Evolutionary conservation across 805 yeast species (phyloP).

Genomic region (Pichia californica): DNA sequence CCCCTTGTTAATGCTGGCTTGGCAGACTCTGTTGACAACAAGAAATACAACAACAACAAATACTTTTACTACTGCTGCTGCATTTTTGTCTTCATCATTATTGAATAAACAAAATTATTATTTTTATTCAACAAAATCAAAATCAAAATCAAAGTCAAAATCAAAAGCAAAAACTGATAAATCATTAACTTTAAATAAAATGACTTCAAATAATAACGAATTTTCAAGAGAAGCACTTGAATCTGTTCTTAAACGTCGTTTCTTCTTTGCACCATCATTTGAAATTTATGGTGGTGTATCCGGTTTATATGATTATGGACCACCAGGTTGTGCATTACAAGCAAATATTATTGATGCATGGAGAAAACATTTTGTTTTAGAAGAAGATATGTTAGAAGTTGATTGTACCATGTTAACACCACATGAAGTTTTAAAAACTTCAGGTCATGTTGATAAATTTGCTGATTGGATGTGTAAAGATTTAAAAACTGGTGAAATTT

Average conservation of each 20-base stretch:
- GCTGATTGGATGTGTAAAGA: constrained; percentile 99
- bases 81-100: not conserved
- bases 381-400: constrained; percentile 98
- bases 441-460: constrained; percentile 98
- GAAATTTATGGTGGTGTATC: constrained; percentile 98
- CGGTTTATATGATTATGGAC: constrained; percentile 97
- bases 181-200: no score
- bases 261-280: constrained; percentile 95
- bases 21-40: not conserved
- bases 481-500: constrained; percentile 91
- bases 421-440: constrained; percentile 93
- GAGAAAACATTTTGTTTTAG: constrained; percentile 96
- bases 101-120: no score
- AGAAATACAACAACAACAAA: no score
- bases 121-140: no score
- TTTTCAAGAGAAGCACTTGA: constrained; percentile 87
- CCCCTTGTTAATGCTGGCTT: constrained; percentile 1
- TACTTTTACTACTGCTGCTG: no score
- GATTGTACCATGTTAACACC: constrained; percentile 98
- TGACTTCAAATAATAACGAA: constrained; percentile 10
- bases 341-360: constrained; percentile 91
- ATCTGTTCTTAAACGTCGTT: constrained; percentile 87
- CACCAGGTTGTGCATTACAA: constrained; percentile 98
- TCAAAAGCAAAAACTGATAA: not conserved
- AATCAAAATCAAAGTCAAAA: not conserved